These are phyloP conservation scores for Pythium rhizo-oryzae DNA, from an alignment of 352 stramenopile genomes.

Conservation along the genomic window DNA sequence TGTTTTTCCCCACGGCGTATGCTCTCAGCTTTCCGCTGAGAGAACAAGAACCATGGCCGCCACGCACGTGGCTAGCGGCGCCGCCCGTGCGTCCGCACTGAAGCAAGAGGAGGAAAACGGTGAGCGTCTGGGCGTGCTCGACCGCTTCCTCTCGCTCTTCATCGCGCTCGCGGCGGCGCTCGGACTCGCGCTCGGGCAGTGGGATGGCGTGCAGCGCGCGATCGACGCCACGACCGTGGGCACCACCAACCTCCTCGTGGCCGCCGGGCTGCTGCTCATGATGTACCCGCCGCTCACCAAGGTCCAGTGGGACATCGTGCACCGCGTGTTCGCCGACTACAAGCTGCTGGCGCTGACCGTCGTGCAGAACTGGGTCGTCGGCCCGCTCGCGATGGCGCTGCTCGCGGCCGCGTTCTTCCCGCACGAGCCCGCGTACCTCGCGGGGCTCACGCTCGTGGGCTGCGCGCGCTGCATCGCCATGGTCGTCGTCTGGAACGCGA, in stretches of 20 bases:
- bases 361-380: slow-evolving; percentile 65
- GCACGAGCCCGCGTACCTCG: slow-evolving; percentile 50
- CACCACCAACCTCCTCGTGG: slow-evolving; percentile 57
- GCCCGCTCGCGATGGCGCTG: slow-evolving; percentile 58
- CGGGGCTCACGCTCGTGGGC: slow-evolving; percentile 69
- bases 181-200: slow-evolving; percentile 50
- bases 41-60: no score
- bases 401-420: slow-evolving; percentile 56
- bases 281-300: slow-evolving; percentile 68
- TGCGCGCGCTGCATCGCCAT: slow-evolving; percentile 79
- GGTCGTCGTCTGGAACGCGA: slow-evolving; percentile 82
- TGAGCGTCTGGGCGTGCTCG: no score
- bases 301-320: slow-evolving; percentile 55
- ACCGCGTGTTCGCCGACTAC: slow-evolving; percentile 48
- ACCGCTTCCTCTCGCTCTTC: slow-evolving; percentile 65
- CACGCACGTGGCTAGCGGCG: no score
- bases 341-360: slow-evolving; percentile 52
- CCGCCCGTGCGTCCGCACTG: no score
- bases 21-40: neutral
- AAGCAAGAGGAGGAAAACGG: no score
- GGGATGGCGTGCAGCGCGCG: slow-evolving; percentile 40
- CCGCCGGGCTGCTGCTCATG: slow-evolving; percentile 53
- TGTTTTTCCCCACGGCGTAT: neutral
- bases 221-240: slow-evolving; percentile 56
- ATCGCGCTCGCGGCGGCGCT: slow-evolving; percentile 47